Conservation (phyloP, 2,329 filamentous ascomycete species). For the Cladosporium colombiae region DNA sequence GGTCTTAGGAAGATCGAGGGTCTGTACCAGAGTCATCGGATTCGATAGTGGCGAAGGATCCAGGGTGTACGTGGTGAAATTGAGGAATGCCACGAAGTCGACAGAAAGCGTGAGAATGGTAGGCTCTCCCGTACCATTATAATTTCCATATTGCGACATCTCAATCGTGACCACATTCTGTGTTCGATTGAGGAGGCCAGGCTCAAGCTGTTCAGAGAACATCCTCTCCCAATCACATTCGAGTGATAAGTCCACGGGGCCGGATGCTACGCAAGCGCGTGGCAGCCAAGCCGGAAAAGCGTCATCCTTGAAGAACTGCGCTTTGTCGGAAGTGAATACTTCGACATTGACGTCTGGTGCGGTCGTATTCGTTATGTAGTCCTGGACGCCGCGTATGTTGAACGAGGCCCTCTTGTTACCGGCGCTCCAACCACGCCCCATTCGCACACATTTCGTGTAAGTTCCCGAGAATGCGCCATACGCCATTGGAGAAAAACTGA, state of each 20-base stretch:
- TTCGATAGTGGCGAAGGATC: slow-evolving; percentile 28
- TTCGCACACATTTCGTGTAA: slow-evolving; percentile 32
- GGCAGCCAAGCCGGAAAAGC: slow-evolving; percentile 22
- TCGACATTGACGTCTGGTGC: slow-evolving; percentile 21
- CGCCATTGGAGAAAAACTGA: neutral
- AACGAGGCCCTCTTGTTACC: slow-evolving; percentile 26
- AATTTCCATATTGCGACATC: neutral
- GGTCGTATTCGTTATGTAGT: slow-evolving; percentile 3
- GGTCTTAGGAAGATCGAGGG: slow-evolving; percentile 13
- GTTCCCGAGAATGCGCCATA: neutral
- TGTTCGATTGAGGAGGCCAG: slow-evolving; percentile 15
- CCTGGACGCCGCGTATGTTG: slow-evolving; percentile 21
- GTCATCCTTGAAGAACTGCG: slow-evolving; percentile 26
- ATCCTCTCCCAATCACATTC: slow-evolving; percentile 25
- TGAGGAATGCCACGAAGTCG: slow-evolving; percentile 24
- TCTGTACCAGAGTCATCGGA: slow-evolving; percentile 26
- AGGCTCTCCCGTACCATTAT: neutral
- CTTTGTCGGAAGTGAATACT: slow-evolving; percentile 28
- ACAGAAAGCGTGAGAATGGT: slow-evolving; percentile 7
- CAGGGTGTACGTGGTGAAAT: slow-evolving; percentile 31
- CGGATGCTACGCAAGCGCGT: slow-evolving; percentile 19
- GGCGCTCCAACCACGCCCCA: slow-evolving; percentile 28
- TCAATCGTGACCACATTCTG: slow-evolving; percentile 24
- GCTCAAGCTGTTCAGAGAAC: slow-evolving; percentile 17
- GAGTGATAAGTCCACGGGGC: neutral